phyloP scores from a whole-genome alignment of 768 basidiomycete species.

The Trametes cinnabarina region DNA sequence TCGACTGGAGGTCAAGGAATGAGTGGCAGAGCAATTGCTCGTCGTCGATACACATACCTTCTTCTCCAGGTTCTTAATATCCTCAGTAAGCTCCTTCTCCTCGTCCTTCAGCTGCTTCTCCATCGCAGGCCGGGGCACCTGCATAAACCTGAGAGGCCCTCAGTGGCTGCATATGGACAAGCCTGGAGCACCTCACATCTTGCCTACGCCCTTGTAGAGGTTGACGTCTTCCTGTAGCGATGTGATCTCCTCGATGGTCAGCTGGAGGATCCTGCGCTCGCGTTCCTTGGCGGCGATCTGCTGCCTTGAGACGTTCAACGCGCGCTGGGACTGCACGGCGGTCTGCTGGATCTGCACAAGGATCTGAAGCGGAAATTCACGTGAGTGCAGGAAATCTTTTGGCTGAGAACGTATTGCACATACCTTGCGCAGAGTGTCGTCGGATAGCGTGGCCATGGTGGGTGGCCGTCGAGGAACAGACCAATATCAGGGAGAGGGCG shows the following conservation, averaged over 20 bases:
- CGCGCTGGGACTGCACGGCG: constrained; percentile 79
- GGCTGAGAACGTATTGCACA: neutral
- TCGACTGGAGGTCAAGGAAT: constrained; percentile 47
- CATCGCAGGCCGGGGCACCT: constrained; percentile 77
- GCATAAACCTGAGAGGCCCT: constrained; percentile 73
- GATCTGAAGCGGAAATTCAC: constrained; percentile 53
- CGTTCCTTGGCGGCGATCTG: constrained; percentile 81
- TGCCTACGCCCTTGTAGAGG: constrained; percentile 93
- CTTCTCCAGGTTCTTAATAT: constrained; percentile 77
- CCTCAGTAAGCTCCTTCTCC: constrained; percentile 83
- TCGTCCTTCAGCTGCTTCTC: constrained; percentile 69
- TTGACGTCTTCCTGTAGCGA: constrained; percentile 70
- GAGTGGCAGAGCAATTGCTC: neutral
- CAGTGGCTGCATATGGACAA: neutral
- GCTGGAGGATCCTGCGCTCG: constrained; percentile 84
- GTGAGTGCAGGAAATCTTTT: neutral
- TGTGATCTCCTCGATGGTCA: constrained; percentile 82
- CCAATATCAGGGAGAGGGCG: neutral
- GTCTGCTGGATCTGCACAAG: constrained; percentile 91
- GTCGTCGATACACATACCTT: constrained; percentile 51
- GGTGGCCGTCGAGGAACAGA: neutral
- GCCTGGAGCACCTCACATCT: constrained; percentile 61
- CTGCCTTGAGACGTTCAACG: constrained; percentile 68
- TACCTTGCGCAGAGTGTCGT: constrained; percentile 80
- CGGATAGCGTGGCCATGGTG: constrained; percentile 39